phyloP scores from a whole-genome alignment of 2,329 filamentous ascomycete species.

The Aspergillus sp. region DNA sequence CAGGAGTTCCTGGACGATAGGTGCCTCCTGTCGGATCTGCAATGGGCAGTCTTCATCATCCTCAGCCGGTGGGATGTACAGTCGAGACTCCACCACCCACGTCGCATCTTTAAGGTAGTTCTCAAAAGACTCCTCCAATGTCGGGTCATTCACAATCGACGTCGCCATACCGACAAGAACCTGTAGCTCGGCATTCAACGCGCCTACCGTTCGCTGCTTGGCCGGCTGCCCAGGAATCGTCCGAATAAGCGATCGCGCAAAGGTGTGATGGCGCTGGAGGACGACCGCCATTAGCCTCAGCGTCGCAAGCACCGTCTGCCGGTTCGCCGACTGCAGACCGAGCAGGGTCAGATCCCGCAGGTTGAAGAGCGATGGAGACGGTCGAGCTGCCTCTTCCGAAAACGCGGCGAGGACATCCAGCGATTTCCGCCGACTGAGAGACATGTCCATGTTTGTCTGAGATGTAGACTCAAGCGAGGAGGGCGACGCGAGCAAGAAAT shows the following conservation, averaged over 20 bases:
- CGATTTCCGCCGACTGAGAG: constrained; percentile 74
- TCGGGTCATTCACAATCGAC: constrained; percentile 36
- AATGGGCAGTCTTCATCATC: constrained; percentile 57
- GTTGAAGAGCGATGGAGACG: constrained; percentile 87
- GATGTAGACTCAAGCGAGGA: constrained; percentile 36
- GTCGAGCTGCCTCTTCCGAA: constrained; percentile 69
- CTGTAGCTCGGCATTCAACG: constrained; percentile 41
- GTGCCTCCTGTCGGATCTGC: constrained; percentile 64
- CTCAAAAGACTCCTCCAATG: constrained; percentile 42
- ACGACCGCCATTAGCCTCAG: constrained; percentile 84
- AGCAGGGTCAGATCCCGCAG: constrained; percentile 86
- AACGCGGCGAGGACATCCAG: constrained; percentile 81
- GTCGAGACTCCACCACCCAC: constrained; percentile 46
- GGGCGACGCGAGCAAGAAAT: constrained; percentile 83
- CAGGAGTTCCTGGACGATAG: constrained; percentile 53
- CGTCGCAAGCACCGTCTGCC: constrained; percentile 86
- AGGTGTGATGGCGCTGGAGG: constrained; percentile 81
- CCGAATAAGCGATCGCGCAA: constrained; percentile 70
- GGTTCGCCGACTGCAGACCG: constrained; percentile 78
- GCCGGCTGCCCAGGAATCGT: constrained; percentile 40
- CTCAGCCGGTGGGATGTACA: constrained; percentile 30
- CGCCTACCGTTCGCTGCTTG: constrained; percentile 35
- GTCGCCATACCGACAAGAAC: constrained; percentile 38
- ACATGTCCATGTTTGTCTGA: constrained; percentile 57
- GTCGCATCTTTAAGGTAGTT: constrained; percentile 52